Percentiles rank a stretch among this genome's conserved stretches.
phyloP scores from a whole-genome alignment of 1,139 yeast genomes.

The Candida sanyaensis region DNA sequence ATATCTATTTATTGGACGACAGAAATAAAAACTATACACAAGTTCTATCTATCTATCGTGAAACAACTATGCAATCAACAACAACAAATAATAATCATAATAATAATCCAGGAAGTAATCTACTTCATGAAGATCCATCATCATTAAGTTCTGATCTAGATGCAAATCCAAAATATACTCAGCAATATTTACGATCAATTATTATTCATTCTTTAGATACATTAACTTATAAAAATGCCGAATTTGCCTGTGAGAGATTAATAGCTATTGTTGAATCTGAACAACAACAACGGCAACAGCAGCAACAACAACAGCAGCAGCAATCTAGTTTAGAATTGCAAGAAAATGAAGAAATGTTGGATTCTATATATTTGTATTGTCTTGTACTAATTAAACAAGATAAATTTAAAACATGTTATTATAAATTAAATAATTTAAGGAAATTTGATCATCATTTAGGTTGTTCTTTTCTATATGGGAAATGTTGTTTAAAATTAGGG shows the following conservation, averaged over 20 bases:
- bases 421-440: conserved; percentile 37
- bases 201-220: conserved; percentile 72
- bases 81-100: neutral
- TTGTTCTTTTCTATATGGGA: conserved; percentile 70
- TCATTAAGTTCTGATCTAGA: neutral
- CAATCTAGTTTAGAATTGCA: neutral
- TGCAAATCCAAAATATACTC: conserved; percentile 14
- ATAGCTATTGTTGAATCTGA: conserved; percentile 46
- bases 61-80: neutral
- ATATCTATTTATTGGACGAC: too few relatives aligned
- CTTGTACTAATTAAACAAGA: conserved; percentile 57
- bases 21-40: too few relatives aligned
- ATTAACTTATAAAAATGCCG: conserved; percentile 70
- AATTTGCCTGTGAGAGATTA: conserved; percentile 77
- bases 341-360: conserved; percentile 39
- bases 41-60: too few relatives aligned
- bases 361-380: conserved; percentile 65
- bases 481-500: conserved; percentile 59
- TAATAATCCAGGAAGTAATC: neutral
- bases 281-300: neutral
- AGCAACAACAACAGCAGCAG: neutral
- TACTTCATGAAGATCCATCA: neutral
- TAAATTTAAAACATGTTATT: conserved; percentile 63
- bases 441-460: conserved; percentile 61
- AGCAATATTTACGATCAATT: conserved; percentile 53